A percentile compares a stretch with the other conserved stretches of the same genome.
These are phyloP conservation scores for Keithomyces neogunnii DNA, from an alignment of 2,329 filamentous ascomycete species.

Conservation along the genomic window DNA sequence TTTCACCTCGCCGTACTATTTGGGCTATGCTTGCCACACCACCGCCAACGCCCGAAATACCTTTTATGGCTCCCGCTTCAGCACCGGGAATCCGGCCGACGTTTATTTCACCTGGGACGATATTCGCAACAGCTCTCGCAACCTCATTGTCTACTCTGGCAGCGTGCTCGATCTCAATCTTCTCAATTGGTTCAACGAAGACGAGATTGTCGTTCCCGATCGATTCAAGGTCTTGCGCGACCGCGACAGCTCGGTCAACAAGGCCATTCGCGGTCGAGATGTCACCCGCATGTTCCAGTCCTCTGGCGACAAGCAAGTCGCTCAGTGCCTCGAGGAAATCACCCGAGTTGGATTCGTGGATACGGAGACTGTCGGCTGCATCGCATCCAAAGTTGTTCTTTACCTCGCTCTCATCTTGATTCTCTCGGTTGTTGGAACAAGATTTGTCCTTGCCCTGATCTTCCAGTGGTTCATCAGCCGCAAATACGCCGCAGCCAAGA, in stretches of 20 bases:
- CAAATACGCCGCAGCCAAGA: constrained; percentile 76
- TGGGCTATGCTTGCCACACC: constrained; percentile 86
- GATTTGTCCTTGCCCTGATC: constrained; percentile 79
- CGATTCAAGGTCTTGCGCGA: constrained; percentile 74
- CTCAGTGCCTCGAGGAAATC: constrained; percentile 83
- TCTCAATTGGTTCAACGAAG: constrained; percentile 80
- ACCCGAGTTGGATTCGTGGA: constrained; percentile 95
- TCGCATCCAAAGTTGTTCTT: constrained; percentile 92
- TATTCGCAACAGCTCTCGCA: constrained; percentile 78
- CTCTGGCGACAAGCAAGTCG: constrained; percentile 68
- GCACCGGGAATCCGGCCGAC: constrained; percentile 62
- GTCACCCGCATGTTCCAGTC: constrained; percentile 83
- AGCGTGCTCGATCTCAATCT: constrained; percentile 87
- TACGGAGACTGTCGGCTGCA: constrained; percentile 92
- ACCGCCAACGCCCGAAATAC: constrained; percentile 55
- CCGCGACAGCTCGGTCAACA: constrained; percentile 50
- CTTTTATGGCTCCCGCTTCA: constrained; percentile 53
- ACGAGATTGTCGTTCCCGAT: constrained; percentile 65
- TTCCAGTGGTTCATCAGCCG: constrained; percentile 97
- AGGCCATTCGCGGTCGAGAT: constrained; percentile 70
- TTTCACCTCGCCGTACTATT: constrained; percentile 62
- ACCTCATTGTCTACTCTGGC: constrained; percentile 89
- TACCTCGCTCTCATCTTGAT: constrained; percentile 92
- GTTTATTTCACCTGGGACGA: constrained; percentile 97
- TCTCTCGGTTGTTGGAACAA: constrained; percentile 74